Evolutionary conservation across 163 green algal species (phyloP).

Genomic region (Coccomyxa subellipsoidea): DNA sequence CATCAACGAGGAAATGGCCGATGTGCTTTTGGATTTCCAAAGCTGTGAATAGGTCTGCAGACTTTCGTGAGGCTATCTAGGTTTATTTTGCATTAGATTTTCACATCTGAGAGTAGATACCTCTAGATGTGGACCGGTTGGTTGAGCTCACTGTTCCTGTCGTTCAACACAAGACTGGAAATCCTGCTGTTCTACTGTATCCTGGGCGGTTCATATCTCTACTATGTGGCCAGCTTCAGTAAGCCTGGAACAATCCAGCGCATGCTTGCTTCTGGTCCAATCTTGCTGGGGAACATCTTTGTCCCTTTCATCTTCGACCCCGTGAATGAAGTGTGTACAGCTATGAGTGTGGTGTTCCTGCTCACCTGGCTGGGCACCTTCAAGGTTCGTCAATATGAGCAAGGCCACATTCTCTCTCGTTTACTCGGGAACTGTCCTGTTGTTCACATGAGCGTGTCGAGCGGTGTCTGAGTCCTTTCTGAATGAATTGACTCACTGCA

Average conservation of each 20-base stretch:
- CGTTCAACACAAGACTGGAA: neutral
- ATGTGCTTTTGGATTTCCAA: too few relatives aligned
- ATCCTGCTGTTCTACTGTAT: constrained; percentile 4
- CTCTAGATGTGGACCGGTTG: neutral
- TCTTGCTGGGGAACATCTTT: constrained; percentile 19
- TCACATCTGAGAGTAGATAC: neutral
- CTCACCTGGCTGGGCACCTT: constrained; percentile 28
- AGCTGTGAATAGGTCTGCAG: too few relatives aligned
- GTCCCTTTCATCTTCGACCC: constrained; percentile 20
- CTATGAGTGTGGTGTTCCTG: constrained; percentile 4
- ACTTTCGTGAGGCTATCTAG: too few relatives aligned
- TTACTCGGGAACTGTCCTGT: too few relatives aligned
- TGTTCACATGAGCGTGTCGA: too few relatives aligned
- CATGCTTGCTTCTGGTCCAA: constrained; percentile 9
- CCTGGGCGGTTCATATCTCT: neutral
- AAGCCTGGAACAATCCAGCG: neutral
- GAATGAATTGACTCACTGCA: too few relatives aligned
- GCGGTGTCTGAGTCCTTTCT: too few relatives aligned
- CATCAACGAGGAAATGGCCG: too few relatives aligned
- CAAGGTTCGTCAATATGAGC: constrained; percentile 32
- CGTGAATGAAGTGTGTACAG: constrained; percentile 16
- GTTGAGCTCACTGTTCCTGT: neutral
- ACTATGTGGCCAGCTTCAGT: neutral
- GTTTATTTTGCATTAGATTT: too few relatives aligned
- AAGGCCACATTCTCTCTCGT: too few relatives aligned